Conservation (phyloP, 139 green algal species). For the Ettlia oleoabundans region DNA sequence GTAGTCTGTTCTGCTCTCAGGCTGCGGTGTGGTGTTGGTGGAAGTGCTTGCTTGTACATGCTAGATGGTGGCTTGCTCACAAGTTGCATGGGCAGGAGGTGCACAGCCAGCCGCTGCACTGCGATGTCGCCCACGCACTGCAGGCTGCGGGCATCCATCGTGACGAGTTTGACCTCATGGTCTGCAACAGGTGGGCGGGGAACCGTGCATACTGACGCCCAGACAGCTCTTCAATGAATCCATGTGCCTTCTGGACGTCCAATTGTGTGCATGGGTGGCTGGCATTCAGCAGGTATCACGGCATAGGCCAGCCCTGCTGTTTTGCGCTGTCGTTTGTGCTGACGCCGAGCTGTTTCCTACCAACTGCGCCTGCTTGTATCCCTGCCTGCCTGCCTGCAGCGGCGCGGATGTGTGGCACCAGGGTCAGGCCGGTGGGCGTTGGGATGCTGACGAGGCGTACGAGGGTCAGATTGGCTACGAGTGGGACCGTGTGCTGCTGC, state of each 20-base stretch:
- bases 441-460: constrained; percentile 65
- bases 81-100: no score
- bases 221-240: no score
- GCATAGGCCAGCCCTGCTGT: no score
- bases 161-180: constrained; percentile 61
- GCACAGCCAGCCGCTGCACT: no score
- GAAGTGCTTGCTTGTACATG: no score
- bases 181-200: constrained; percentile 65
- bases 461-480: constrained; percentile 61
- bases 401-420: constrained; percentile 72
- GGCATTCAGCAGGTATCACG: no score
- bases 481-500: constrained; percentile 58
- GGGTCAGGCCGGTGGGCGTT: constrained; percentile 14
- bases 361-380: not conserved
- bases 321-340: no score
- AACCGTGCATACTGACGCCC: no score
- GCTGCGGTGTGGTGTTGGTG: not conserved
- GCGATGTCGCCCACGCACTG: not conserved
- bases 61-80: no score
- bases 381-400: not conserved
- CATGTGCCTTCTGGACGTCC: no score
- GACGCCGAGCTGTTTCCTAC: no score
- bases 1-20: not conserved
- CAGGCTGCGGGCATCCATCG: constrained; percentile 43
- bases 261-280: not conserved